Evolutionary conservation across 75 land plant genomes (phyloP).

Genomic region (Larix kaempferi): DNA sequence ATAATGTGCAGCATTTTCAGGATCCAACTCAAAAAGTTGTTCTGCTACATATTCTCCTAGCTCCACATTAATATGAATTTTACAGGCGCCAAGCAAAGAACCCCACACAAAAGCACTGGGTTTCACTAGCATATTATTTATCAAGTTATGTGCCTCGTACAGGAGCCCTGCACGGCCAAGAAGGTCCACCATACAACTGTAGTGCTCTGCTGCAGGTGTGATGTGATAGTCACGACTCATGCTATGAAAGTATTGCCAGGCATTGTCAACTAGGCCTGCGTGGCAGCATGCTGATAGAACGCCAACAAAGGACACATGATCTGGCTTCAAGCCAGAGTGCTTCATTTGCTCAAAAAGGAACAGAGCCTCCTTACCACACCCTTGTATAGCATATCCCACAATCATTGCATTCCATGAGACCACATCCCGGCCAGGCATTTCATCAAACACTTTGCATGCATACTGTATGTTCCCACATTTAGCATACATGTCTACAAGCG

Average conservation of each 20-base stretch:
- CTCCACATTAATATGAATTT: slow-evolving; percentile 3
- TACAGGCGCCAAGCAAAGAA: slow-evolving; percentile 19
- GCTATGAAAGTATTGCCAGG: neutral
- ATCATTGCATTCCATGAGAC: slow-evolving; percentile 70
- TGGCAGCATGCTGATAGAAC: neutral
- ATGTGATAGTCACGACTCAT: neutral
- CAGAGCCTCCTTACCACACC: slow-evolving; percentile 13
- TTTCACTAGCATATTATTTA: slow-evolving; percentile 1
- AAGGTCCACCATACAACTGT: neutral
- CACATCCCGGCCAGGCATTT: slow-evolving; percentile 35
- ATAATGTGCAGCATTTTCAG: slow-evolving; percentile 10
- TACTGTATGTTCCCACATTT: slow-evolving; percentile 42
- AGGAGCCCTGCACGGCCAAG: slow-evolving; percentile 5
- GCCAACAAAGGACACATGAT: slow-evolving; percentile 1
- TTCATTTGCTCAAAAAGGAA: slow-evolving; percentile 12
- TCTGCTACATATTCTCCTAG: slow-evolving; percentile 10
- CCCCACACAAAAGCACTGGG: slow-evolving; percentile 9
- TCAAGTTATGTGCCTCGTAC: neutral
- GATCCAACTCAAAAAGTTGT: neutral
- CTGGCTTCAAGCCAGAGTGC: slow-evolving; percentile 8
- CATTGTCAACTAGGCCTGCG: neutral
- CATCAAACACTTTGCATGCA: slow-evolving; percentile 41
- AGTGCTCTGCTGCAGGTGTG: neutral
- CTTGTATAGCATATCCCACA: slow-evolving; percentile 24
- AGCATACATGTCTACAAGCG: slow-evolving; percentile 63